A percentile compares a stretch with the other conserved stretches of the same genome.
phyloP scores from a whole-genome alignment of 768 basidiomycete genomes.

The Tricholoma flavovirens region DNA sequence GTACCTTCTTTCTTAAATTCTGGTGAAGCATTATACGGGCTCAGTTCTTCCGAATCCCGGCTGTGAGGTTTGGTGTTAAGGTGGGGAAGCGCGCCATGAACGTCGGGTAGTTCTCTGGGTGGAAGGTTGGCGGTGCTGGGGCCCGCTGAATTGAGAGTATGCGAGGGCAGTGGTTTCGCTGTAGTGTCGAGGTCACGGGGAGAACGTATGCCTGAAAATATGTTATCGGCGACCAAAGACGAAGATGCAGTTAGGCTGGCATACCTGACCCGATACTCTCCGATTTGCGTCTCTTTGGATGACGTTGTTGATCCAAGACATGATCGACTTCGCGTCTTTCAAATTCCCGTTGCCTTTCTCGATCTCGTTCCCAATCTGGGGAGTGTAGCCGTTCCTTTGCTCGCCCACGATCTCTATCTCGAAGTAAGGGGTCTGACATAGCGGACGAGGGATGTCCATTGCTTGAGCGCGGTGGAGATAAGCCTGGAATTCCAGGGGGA shows the following conservation, averaged over 20 bases:
- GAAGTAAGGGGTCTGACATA: background rate
- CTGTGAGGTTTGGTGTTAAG: slow-evolving; percentile 14
- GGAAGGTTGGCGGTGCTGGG: slow-evolving; percentile 5
- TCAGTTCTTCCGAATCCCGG: slow-evolving; percentile 42
- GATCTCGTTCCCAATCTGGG: slow-evolving; percentile 15
- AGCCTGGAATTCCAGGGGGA: slow-evolving; percentile 14
- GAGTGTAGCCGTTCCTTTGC: slow-evolving; percentile 15
- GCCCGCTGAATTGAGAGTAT: slow-evolving; percentile 18
- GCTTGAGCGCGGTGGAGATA: slow-evolving; percentile 7
- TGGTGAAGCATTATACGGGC: slow-evolving; percentile 33
- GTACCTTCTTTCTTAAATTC: slow-evolving; percentile 66
- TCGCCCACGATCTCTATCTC: slow-evolving; percentile 33
- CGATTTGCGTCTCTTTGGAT: slow-evolving; percentile 11
- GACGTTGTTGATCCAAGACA: slow-evolving; percentile 32
- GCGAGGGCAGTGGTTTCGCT: slow-evolving; percentile 28
- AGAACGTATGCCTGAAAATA: slow-evolving; percentile 25
- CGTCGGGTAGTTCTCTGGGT: slow-evolving; percentile 11
- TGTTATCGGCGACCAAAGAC: background rate
- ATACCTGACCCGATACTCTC: slow-evolving; percentile 8
- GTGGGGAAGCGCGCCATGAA: slow-evolving; percentile 14
- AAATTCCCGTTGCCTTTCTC: slow-evolving; percentile 11
- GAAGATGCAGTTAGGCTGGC: background rate
- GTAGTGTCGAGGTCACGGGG: slow-evolving; percentile 23
- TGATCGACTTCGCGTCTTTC: slow-evolving; percentile 17
- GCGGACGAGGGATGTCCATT: background rate